A percentile compares a stretch with the other conserved stretches of the same genome.
These are phyloP conservation scores for Nematocida sp. DNA, from an alignment of 371 early-diverging fungal genomes.

Conservation along the genomic window DNA sequence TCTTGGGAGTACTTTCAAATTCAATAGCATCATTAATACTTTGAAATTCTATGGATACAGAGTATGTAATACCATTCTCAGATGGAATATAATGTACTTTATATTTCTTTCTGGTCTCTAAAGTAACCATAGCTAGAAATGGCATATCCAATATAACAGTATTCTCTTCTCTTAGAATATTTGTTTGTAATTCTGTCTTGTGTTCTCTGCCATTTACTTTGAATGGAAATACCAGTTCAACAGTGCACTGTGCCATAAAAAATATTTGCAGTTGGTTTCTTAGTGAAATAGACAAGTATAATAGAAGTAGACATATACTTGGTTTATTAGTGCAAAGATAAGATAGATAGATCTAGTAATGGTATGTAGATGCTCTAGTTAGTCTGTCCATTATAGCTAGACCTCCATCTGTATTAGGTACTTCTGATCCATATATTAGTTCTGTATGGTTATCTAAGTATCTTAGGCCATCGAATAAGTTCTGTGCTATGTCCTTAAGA, in stretches of 20 bases:
- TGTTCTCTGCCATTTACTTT: conserved; percentile 2
- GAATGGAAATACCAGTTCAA: conserved; percentile 28
- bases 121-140: conserved; percentile 6
- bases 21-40: conserved; percentile 47
- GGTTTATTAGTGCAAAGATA: no score
- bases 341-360: no score
- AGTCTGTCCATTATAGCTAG: conserved; percentile 93
- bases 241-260: background rate
- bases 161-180: conserved; percentile 17
- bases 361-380: conserved; percentile 72
- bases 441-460: conserved; percentile 72
- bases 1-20: background rate
- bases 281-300: background rate
- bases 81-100: conserved; percentile 3
- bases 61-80: background rate
- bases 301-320: no score
- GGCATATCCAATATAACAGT: conserved; percentile 22
- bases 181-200: background rate
- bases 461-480: conserved; percentile 75
- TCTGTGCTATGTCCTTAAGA: conserved; percentile 68
- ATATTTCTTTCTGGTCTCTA: conserved; percentile 14
- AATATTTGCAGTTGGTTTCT: background rate
- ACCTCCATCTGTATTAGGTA: conserved; percentile 73
- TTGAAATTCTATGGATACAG: conserved; percentile 12
- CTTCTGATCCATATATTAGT: conserved; percentile 73